Evolutionary conservation across 768 basidiomycete genomes (phyloP).

Genomic region (Cubamyces lactineus): DNA sequence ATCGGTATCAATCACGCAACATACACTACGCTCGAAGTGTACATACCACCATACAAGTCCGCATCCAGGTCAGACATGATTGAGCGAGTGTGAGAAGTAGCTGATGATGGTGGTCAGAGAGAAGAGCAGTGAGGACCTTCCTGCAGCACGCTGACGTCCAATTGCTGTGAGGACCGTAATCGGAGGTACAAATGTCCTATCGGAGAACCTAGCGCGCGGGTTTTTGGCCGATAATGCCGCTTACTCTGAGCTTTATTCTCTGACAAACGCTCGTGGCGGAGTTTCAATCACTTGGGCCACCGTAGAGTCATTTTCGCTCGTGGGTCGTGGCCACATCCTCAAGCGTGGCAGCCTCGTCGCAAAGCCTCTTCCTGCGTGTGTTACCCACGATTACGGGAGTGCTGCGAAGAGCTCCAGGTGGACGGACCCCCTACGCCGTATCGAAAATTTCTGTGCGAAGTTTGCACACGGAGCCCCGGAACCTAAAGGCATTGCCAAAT

Average conservation of each 20-base stretch:
- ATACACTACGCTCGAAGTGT: not conserved
- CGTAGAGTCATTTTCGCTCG: constrained; percentile 8
- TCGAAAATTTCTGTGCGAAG: constrained; percentile 6
- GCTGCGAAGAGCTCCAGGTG: not conserved
- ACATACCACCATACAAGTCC: constrained; percentile 86
- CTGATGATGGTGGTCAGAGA: constrained; percentile 39
- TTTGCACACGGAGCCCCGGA: not conserved
- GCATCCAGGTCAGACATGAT: constrained; percentile 84
- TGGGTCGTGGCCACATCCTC: too few species aligned
- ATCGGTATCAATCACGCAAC: not conserved
- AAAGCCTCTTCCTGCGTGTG: not conserved
- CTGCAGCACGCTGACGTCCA: constrained; percentile 13
- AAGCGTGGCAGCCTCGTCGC: not conserved
- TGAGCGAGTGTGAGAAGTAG: constrained; percentile 46
- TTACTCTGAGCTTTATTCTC: not conserved
- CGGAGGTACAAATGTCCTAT: constrained; percentile 2
- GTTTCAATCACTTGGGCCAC: constrained; percentile 2
- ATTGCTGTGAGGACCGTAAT: not conserved
- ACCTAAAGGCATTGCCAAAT: constrained; percentile 4
- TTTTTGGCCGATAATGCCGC: not conserved
- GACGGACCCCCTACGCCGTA: not conserved
- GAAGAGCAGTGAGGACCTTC: constrained; percentile 11
- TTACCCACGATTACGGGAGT: not conserved
- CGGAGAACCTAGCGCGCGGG: not conserved
- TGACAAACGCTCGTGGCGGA: constrained; percentile 5